Evolutionary conservation across 768 basidiomycete genomes (phyloP).

Genomic region (Suillus subaureus): DNA sequence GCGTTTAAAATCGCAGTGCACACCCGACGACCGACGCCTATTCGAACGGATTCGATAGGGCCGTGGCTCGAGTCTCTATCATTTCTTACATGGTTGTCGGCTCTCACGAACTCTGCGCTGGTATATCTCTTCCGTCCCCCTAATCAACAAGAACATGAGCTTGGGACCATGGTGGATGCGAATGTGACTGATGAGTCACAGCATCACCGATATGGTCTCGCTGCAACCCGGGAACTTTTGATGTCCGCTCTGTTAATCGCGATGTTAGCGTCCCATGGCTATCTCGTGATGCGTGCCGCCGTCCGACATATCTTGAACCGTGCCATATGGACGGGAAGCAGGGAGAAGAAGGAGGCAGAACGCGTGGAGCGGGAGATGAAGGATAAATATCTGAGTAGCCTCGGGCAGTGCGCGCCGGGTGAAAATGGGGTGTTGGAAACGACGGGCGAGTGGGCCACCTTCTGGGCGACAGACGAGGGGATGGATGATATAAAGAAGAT

Average conservation of each 20-base stretch:
- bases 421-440: slow-evolving; percentile 14
- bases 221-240: slow-evolving; percentile 53
- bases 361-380: slow-evolving; percentile 57
- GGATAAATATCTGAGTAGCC: slow-evolving; percentile 40
- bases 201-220: slow-evolving; percentile 24
- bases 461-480: slow-evolving; percentile 78
- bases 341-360: slow-evolving; percentile 62
- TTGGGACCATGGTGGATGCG: background rate
- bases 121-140: slow-evolving; percentile 84
- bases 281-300: slow-evolving; percentile 60
- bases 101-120: slow-evolving; percentile 86
- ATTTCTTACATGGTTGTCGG: slow-evolving; percentile 87
- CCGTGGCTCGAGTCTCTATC: slow-evolving; percentile 91
- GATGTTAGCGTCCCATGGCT: slow-evolving; percentile 86
- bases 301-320: slow-evolving; percentile 74
- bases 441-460: slow-evolving; percentile 36
- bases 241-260: slow-evolving; percentile 72
- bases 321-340: slow-evolving; percentile 74
- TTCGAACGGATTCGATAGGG: slow-evolving; percentile 89
- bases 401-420: slow-evolving; percentile 23
- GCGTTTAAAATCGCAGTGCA: slow-evolving; percentile 95
- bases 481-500: slow-evolving; percentile 68
- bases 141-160: slow-evolving; percentile 16
- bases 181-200: slow-evolving; percentile 8
- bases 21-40: slow-evolving; percentile 79